phyloP scores from a whole-genome alignment of 2,329 filamentous ascomycete genomes.

The Xylariales sp. region DNA sequence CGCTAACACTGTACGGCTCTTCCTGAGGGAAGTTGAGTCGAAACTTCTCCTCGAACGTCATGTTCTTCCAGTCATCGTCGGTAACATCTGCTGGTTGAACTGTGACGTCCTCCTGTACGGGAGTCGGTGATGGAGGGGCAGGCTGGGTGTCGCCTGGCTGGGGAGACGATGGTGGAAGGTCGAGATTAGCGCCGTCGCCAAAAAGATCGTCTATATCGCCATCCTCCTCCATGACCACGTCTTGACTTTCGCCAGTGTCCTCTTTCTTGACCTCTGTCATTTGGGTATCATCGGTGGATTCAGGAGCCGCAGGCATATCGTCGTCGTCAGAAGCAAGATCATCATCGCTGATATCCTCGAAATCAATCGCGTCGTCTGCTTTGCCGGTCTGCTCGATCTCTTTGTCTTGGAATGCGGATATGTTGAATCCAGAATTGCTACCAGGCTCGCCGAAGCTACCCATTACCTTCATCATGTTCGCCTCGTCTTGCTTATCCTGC shows the following conservation, averaged over 20 bases:
- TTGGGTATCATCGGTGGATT: slow-evolving; percentile 40
- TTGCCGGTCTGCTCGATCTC: slow-evolving; percentile 68
- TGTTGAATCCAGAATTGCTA: slow-evolving; percentile 28
- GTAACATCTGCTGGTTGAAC: slow-evolving; percentile 16
- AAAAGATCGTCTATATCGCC: slow-evolving; percentile 58
- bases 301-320: slow-evolving; percentile 22
- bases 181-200: slow-evolving; percentile 48
- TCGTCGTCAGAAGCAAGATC: slow-evolving; percentile 79
- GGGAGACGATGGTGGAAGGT: slow-evolving; percentile 39
- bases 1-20: slow-evolving; percentile 34
- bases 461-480: slow-evolving; percentile 37
- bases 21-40: slow-evolving; percentile 38
- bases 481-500: slow-evolving; percentile 24
- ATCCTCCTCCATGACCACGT: slow-evolving; percentile 46
- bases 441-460: slow-evolving; percentile 42
- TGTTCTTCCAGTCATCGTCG: slow-evolving; percentile 28
- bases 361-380: slow-evolving; percentile 89
- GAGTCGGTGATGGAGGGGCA: slow-evolving; percentile 5
- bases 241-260: slow-evolving; percentile 55
- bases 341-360: slow-evolving; percentile 85
- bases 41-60: slow-evolving; percentile 31
- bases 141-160: slow-evolving; percentile 21
- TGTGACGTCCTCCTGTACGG: slow-evolving; percentile 1
- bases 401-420: slow-evolving; percentile 34
- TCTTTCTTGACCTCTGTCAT: too few relatives aligned